Base-by-base conservation (phyloP, 768 basidiomycete species). In the Mycena alexandri region DNA sequence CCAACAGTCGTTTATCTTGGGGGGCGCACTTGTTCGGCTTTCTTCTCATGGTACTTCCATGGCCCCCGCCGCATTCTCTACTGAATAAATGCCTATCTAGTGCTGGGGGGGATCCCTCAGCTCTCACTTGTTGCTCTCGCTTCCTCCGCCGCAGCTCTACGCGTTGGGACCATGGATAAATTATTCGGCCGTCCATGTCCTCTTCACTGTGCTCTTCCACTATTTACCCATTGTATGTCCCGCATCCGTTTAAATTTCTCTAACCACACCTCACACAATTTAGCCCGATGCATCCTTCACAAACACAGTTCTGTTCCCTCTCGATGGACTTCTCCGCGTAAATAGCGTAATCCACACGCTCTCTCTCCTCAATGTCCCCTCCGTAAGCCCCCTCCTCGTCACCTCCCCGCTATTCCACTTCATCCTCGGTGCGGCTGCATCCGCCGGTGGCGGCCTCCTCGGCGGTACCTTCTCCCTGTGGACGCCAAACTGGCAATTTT, bases 321-420 rank as follows among this genome's bases (percentile, higher is more conserved):
- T 87, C 34, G 87, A 88, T 67, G 85, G 83, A 19, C 72, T 86
- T 22, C 77, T 88, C 36, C 82, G 86, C 50, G 79, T 80, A 13
- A 81, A 76, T 58, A 78, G 85, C 1, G 77, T 87, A 36, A 78
- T 79, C 0, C 68, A 71, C 33, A 77, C 80, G 13, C 73, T 86
- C 10, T 71, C 78, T 13, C 78, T 79, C 42, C 78, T 85, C 60
- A 71, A 74, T 21, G 62, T 74, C 25, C 73, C 80, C 10, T 74
- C 71, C 14, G 74, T 83, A 9, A 76, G 81, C 52, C 78, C 78
- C 1, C 75, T 78, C 21, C 80, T 86, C 52, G 68, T 73, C 34
- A 54, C 68, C 14, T 86, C 85, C 3, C 75, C 81, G 0, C 72
- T 87, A 13, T 81, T 84, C 11, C 84, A 86, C 70, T 71, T 86